Evolutionary conservation across 176 grass and related monocot species (phyloP), one percentile per base, ranked within the genome.

Genomic region (Phoenix dactylifera): DNA sequence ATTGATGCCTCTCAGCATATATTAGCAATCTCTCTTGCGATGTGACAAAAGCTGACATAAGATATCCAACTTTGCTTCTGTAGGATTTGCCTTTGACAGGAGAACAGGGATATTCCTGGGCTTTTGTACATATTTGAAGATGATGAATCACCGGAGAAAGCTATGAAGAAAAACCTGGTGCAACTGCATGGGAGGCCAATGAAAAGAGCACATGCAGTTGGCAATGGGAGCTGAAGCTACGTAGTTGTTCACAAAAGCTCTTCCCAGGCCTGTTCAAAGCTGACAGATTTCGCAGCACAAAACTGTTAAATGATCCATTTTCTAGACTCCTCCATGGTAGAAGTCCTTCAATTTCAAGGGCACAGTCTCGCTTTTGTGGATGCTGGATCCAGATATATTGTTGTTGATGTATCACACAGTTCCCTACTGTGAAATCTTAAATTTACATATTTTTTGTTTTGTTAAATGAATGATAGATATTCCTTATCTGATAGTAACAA

Each of bases 71-170:
- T 79, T 88, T 68, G 74, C 81, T 44, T 89, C 87, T 0, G 58
- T 98, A 55, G 85, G 87, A 48, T 85, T 92, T 73, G 87, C 84
- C 12, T 39, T 76, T 0, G 74, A 92, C 67, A 89, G 83, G 53
- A 75, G 50, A 44, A 88, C 84, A 0, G 84, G 87, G 22, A 70
- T 32, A 58, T 83, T 70, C 48, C 72, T 72, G 1, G 87, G 93
- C 44, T 98, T 92, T 67, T 83, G 81, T 32, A 92, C 52, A 50
- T 92, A n/a, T 89, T 92, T 25, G 62, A 92, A 62, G 87, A 97
- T 3, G 87, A 88, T 0, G 56, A 85, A 6, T 98, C 87, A 0
- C 76, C 88, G 24, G 87, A 92, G 67, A 83, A 74, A 67, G 87
- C 81, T 50, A 64, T 92, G 6, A 68, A 66, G 24, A 81, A 88